Evolutionary conservation across 2,329 filamentous ascomycete genomes (phyloP).

Genomic region (Trematosphaeria pertusa): DNA sequence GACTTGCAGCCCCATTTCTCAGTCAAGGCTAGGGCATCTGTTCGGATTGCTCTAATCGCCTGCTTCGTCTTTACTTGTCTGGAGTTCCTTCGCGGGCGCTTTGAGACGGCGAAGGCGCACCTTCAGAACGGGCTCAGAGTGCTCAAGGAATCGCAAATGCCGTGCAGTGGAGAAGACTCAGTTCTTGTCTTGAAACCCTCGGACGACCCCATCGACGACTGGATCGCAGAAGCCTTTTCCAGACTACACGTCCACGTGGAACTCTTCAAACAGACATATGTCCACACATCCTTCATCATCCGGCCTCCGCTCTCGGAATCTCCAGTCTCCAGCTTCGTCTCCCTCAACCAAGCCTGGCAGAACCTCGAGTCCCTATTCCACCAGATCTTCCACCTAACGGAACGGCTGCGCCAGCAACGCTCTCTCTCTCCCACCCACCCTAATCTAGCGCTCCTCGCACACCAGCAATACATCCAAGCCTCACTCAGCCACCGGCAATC

Average conservation of each 20-base stretch:
- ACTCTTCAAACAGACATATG: slow-evolving; percentile 14
- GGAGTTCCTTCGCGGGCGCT: slow-evolving; percentile 53
- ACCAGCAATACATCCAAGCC: not conserved
- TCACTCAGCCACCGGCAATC: not conserved
- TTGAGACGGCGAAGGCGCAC: slow-evolving; percentile 45
- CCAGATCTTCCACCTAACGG: slow-evolving; percentile 3
- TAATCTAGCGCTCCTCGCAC: not conserved
- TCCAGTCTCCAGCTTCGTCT: not conserved
- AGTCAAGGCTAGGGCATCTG: slow-evolving; percentile 24
- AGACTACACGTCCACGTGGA: slow-evolving; percentile 20
- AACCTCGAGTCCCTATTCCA: slow-evolving; percentile 6
- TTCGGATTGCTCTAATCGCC: slow-evolving; percentile 49
- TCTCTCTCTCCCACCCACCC: not conserved
- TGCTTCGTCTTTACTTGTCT: slow-evolving; percentile 52
- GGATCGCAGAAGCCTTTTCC: slow-evolving; percentile 53
- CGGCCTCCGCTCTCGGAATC: not conserved
- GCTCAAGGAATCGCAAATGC: slow-evolving; percentile 30
- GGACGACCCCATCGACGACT: slow-evolving; percentile 48
- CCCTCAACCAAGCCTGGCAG: slow-evolving; percentile 10
- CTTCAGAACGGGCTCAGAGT: slow-evolving; percentile 50
- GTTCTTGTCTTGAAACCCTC: slow-evolving; percentile 10
- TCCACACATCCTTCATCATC: slow-evolving; percentile 2
- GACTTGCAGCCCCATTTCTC: slow-evolving; percentile 37
- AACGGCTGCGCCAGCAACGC: not conserved
- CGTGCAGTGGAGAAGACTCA: slow-evolving; percentile 9